A percentile compares a stretch with the other conserved stretches of the same genome.
Evolutionary conservation across 352 stramenopile species (phyloP).

Genomic region (Aphanomyces cochlioides): DNA sequence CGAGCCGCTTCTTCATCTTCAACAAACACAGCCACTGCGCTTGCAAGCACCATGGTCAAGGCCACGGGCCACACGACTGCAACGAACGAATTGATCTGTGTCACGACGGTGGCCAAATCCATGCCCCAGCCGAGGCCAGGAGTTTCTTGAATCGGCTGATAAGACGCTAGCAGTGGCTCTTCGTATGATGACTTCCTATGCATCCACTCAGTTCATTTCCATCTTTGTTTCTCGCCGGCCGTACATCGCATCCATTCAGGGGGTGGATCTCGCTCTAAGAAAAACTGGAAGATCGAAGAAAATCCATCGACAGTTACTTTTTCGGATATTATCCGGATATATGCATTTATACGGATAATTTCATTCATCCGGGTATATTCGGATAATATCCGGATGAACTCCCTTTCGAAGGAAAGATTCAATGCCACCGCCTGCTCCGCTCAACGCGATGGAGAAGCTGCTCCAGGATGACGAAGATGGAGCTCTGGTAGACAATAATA

Average conservation of each 20-base stretch:
- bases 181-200: conserved; percentile 43
- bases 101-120: conserved; percentile 43
- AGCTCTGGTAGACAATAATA: conserved; percentile 1
- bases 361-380: too few relatives aligned
- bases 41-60: conserved; percentile 68
- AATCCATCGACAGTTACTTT: too few relatives aligned
- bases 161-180: conserved; percentile 45
- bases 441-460: not conserved
- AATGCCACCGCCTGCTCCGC: not conserved
- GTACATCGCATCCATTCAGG: too few relatives aligned
- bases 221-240: too few relatives aligned
- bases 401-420: not conserved
- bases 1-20: conserved; percentile 43
- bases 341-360: too few relatives aligned
- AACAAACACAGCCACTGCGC: conserved; percentile 49
- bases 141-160: conserved; percentile 25
- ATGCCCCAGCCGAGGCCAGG: conserved; percentile 11
- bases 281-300: too few relatives aligned
- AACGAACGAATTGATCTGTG: conserved; percentile 72
- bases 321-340: too few relatives aligned
- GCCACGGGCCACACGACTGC: conserved; percentile 68
- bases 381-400: conserved; percentile 4
- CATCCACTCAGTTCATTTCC: too few relatives aligned
- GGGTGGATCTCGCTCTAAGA: too few relatives aligned
- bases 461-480: not conserved